Percentiles rank a stretch among this genome's conserved stretches.
Evolutionary conservation across 306 rosid genomes (phyloP).

Genomic region (Gastrolobium bilobum): DNA sequence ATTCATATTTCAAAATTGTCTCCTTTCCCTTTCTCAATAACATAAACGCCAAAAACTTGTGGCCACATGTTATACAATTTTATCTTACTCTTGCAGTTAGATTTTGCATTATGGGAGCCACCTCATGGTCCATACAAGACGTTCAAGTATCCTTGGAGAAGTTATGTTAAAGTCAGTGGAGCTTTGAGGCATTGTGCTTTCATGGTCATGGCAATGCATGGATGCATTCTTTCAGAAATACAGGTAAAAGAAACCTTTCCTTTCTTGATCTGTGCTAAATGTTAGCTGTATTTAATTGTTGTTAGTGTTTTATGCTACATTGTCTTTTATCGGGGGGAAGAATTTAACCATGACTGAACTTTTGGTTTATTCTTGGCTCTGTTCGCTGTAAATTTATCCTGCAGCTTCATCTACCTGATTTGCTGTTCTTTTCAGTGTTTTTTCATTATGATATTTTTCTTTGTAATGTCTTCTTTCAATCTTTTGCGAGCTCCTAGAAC

Average conservation of each 20-base stretch:
- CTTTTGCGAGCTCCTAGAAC: neutral
- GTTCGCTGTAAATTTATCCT: neutral
- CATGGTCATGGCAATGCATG: constrained; percentile 87
- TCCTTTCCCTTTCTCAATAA: constrained; percentile 12
- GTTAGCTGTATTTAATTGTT: neutral
- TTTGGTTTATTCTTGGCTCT: neutral
- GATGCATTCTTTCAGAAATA: constrained; percentile 78
- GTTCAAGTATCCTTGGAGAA: constrained; percentile 70
- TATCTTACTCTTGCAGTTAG: constrained; percentile 54
- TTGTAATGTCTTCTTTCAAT: constrained; percentile 6
- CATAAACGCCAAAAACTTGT: constrained; percentile 22
- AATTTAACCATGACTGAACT: constrained; percentile 6
- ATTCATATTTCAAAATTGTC: constrained; percentile 31
- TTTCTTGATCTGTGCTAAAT: neutral
- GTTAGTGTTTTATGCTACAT: neutral
- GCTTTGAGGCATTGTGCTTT: constrained; percentile 81
- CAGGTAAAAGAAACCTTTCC: constrained; percentile 56
- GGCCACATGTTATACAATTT: constrained; percentile 1
- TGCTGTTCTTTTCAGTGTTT: neutral
- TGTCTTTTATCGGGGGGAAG: neutral
- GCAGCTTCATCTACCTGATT: neutral
- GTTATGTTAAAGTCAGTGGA: constrained; percentile 67
- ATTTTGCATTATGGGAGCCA: constrained; percentile 78
- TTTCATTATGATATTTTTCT: neutral
- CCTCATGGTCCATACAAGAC: constrained; percentile 72